phyloP scores from a whole-genome alignment of 192 early-diverging fungal species.

The Funneliformis geosporum region DNA sequence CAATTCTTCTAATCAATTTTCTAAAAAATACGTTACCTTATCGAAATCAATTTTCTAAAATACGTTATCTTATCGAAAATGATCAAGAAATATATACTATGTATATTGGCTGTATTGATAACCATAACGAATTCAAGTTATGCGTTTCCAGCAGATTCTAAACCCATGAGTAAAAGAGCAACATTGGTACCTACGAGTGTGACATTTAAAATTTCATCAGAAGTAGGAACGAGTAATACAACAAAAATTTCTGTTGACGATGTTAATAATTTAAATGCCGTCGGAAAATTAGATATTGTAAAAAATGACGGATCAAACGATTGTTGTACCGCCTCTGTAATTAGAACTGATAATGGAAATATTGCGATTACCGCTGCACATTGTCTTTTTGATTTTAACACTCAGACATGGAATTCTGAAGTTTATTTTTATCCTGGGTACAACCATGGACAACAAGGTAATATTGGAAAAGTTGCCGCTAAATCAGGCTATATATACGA shows the following conservation, averaged over 20 bases:
- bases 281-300: neutral
- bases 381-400: neutral
- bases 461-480: neutral
- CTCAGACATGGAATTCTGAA: neutral
- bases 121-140: conserved; percentile 8
- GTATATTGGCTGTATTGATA: conserved; percentile 1
- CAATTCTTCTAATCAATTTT: conserved; percentile 14
- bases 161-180: conserved; percentile 2
- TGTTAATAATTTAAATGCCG: neutral
- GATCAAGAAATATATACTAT: conserved; percentile 9
- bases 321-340: neutral
- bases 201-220: neutral
- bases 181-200: neutral
- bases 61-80: neutral
- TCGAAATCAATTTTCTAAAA: neutral
- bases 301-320: neutral
- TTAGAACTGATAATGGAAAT: neutral
- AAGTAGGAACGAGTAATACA: neutral
- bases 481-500: neutral
- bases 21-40: neutral
- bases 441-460: neutral
- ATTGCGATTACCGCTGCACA: conserved; percentile 8
- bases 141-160: neutral
- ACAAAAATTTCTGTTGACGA: neutral
- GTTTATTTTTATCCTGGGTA: conserved; percentile 5